These are phyloP conservation scores for Bipolaris gigantea DNA, from an alignment of 2,329 filamentous ascomycete species.

Conservation along the genomic window DNA sequence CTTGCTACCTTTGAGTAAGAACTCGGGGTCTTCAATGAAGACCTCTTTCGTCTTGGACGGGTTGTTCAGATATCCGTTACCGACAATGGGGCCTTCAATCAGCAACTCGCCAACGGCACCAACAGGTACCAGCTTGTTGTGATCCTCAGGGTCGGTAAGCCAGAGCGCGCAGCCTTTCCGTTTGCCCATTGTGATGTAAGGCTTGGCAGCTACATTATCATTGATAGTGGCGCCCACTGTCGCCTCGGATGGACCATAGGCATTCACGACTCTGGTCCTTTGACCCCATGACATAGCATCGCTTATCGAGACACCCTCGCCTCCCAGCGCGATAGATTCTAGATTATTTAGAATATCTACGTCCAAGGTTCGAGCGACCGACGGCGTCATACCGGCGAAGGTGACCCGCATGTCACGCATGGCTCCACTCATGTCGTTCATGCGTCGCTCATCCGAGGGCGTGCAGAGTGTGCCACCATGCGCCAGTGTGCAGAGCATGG, in stretches of 20 bases:
- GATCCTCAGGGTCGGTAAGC: constrained; percentile 47
- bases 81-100: constrained; percentile 59
- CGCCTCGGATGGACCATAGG: constrained; percentile 43
- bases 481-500: constrained; percentile 41
- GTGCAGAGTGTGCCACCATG: constrained; percentile 42
- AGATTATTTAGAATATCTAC: constrained; percentile 46
- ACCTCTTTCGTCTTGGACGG: constrained; percentile 42
- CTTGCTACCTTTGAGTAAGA: constrained; percentile 63
- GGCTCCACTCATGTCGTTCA: constrained; percentile 51
- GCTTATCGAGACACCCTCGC: constrained; percentile 41
- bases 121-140: constrained; percentile 42
- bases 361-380: constrained; percentile 42
- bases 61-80: constrained; percentile 44
- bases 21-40: constrained; percentile 56
- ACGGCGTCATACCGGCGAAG: constrained; percentile 43
- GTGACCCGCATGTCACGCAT: constrained; percentile 42
- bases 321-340: constrained; percentile 49
- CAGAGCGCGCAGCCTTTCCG: constrained; percentile 42
- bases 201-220: constrained; percentile 29
- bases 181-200: constrained; percentile 44
- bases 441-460: constrained; percentile 50
- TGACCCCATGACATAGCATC: constrained; percentile 50
- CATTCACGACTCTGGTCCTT: constrained; percentile 40
- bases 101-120: constrained; percentile 57
- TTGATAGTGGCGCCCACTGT: constrained; percentile 43